A percentile compares a stretch with the other conserved stretches of the same genome.
Conservation (phyloP, 192 early-diverging fungal genomes). For the Podila minutissima region DNA sequence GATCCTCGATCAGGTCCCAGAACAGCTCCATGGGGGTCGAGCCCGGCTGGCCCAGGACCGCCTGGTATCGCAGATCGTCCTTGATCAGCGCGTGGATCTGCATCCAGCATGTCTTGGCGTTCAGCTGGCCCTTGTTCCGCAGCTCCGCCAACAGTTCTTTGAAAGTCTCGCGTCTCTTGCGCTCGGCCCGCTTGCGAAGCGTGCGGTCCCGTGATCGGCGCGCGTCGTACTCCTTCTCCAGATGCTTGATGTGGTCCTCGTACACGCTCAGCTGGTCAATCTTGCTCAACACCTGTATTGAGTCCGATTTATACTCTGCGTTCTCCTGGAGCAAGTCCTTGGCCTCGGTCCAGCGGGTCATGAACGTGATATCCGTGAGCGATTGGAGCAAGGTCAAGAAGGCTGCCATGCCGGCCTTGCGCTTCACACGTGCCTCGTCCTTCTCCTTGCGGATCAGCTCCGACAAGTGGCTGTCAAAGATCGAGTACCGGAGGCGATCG, state of each 20-base stretch:
- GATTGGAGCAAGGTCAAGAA: conserved; percentile 66
- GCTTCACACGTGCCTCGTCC: conserved; percentile 65
- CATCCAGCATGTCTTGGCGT: conserved; percentile 85
- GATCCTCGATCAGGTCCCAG: conserved; percentile 87
- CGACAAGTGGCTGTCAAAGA: conserved; percentile 81
- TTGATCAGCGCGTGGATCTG: conserved; percentile 82
- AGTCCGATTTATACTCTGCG: conserved; percentile 59
- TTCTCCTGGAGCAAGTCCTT: conserved; percentile 60
- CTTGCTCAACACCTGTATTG: conserved; percentile 77
- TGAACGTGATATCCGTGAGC: conserved; percentile 64
- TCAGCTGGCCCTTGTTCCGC: conserved; percentile 61
- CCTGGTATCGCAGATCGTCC: conserved; percentile 71
- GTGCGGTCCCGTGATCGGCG: conserved; percentile 51
- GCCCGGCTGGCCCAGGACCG: conserved; percentile 83
- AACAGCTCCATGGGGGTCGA: conserved; percentile 93
- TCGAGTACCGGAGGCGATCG: conserved; percentile 66
- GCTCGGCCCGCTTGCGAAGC: conserved; percentile 66
- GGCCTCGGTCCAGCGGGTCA: conserved; percentile 65
- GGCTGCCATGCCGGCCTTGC: conserved; percentile 71
- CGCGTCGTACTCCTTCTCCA: conserved; percentile 69
- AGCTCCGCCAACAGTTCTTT: conserved; percentile 76
- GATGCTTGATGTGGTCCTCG: conserved; percentile 78
- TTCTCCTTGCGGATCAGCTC: conserved; percentile 74
- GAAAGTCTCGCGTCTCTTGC: conserved; percentile 79
- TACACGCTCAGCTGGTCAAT: conserved; percentile 85